Evolutionary conservation across 768 basidiomycete species (phyloP), one percentile per base, ranked within the genome.

Genomic region (Saitozyma podzolica): DNA sequence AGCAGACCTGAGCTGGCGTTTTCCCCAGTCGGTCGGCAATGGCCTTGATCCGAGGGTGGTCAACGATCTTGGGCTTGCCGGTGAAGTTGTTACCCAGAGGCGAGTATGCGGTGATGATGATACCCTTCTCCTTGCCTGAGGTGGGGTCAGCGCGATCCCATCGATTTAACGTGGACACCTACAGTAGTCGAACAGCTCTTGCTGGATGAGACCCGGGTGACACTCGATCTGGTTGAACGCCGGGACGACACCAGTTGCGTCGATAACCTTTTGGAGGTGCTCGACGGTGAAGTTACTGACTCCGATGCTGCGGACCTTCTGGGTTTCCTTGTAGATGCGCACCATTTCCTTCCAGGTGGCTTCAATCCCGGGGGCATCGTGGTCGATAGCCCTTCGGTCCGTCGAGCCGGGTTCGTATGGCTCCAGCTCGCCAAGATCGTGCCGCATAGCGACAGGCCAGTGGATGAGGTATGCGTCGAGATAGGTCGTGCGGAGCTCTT

Each of bases 1-100:
- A 80, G 58, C 92, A 83, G 45, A 93, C 87, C 78, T 93, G 89
- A 0, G 90, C 91, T 3, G 89, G 81, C 0, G 87, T 87, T 4
- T 86, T 88, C 40, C 81, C 81, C 42, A 88, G 83, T 70, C 82
- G 83, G 62, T 85, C 77, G 19, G 90, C 90, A 51, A 92, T 83
- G 59, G 84, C 84, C 51, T 83, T 69, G 20, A 93, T 84, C 51
- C 81, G 81, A 4, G 85, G 78, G 76, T 89, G 82, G 49, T 91
- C 89, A 3, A 88, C 87, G 61, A 91, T 81, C 80, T 85, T 85
- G 59, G 85, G 86, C 75, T 84, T 29, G 29, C 29, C 29, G 29
- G 29, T 29, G 29, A 29, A 51, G 62, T 72, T 74, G 65, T 69
- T 74, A 40, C 68, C 69, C 0, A 68, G 40, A 39, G 72, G 72